These are phyloP conservation scores for Microsporum audouinii DNA, from an alignment of 2,329 filamentous ascomycete species.

Conservation along the genomic window DNA sequence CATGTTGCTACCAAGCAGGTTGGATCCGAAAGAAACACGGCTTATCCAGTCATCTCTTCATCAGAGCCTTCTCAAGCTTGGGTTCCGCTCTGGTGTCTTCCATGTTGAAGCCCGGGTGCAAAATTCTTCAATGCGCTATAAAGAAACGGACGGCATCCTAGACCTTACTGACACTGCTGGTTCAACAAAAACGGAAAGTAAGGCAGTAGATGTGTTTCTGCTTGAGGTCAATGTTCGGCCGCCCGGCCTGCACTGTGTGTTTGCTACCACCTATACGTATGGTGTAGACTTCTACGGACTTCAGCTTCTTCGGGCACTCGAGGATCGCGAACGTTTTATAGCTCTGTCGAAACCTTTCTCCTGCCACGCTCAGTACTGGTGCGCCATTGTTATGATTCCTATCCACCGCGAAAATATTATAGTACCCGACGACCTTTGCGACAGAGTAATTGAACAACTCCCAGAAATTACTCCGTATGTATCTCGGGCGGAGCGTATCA, in stretches of 20 bases:
- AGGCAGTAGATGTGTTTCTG: constrained; percentile 12
- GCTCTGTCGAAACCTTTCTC: constrained; percentile 16
- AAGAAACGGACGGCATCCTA: background rate
- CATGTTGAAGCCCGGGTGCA: constrained; percentile 6
- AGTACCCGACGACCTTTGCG: background rate
- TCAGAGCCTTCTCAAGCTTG: background rate
- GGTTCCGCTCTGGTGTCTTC: constrained; percentile 5
- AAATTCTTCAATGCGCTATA: background rate
- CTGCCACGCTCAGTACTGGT: constrained; percentile 11
- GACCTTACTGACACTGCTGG: background rate
- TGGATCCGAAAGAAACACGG: background rate
- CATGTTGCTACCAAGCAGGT: background rate
- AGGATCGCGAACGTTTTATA: constrained; percentile 1
- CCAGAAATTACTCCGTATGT: background rate
- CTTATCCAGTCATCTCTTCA: background rate
- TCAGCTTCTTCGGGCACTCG: background rate
- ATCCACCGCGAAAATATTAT: background rate
- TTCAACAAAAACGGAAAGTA: background rate
- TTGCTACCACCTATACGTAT: constrained; percentile 13
- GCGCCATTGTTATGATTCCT: background rate
- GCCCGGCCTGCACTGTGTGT: constrained; percentile 13
- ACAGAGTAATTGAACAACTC: background rate
- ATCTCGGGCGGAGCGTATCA: background rate
- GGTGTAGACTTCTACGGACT: constrained; percentile 18
- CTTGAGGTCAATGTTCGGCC: constrained; percentile 22